These are phyloP conservation scores for Brachypodium distachyon DNA, from an alignment of 202 grass and related monocot species.

Conservation along the genomic window DNA sequence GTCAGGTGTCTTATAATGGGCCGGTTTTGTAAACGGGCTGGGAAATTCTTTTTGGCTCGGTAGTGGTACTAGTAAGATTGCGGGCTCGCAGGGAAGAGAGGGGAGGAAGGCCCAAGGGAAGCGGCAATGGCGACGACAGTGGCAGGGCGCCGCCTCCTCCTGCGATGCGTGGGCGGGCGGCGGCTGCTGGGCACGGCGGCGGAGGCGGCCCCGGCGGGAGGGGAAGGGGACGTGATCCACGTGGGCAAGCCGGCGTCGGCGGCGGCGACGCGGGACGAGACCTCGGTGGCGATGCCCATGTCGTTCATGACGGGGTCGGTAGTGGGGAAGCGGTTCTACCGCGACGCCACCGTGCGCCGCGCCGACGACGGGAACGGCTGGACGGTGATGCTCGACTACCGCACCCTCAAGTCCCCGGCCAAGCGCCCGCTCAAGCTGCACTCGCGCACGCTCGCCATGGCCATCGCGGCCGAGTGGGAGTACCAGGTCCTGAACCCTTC, in stretches of 20 bases:
- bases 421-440: slow-evolving; percentile 76
- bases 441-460: slow-evolving; percentile 61
- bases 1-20: neutral
- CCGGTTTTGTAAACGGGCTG: neutral
- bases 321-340: slow-evolving; percentile 82
- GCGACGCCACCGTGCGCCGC: slow-evolving; percentile 46
- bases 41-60: neutral
- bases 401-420: slow-evolving; percentile 86
- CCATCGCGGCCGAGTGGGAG: slow-evolving; percentile 87
- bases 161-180: slow-evolving; percentile 32
- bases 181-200: slow-evolving; percentile 25
- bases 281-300: slow-evolving; percentile 83
- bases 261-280: slow-evolving; percentile 56
- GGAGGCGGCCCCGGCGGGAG: slow-evolving; percentile 2
- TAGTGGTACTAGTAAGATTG: neutral
- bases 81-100: too few relatives aligned
- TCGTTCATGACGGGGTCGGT: slow-evolving; percentile 84
- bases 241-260: slow-evolving; percentile 31
- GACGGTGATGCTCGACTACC: slow-evolving; percentile 98
- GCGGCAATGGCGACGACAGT: slow-evolving; percentile 31
- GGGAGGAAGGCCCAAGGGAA: slow-evolving; percentile 5
- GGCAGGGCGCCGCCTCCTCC: slow-evolving; percentile 28
- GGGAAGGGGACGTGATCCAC: slow-evolving; percentile 36
- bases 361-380: slow-evolving; percentile 94
- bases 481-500: slow-evolving; percentile 63